phyloP scores from a whole-genome alignment of 139 green algal species.

The Marvania coccoides region DNA sequence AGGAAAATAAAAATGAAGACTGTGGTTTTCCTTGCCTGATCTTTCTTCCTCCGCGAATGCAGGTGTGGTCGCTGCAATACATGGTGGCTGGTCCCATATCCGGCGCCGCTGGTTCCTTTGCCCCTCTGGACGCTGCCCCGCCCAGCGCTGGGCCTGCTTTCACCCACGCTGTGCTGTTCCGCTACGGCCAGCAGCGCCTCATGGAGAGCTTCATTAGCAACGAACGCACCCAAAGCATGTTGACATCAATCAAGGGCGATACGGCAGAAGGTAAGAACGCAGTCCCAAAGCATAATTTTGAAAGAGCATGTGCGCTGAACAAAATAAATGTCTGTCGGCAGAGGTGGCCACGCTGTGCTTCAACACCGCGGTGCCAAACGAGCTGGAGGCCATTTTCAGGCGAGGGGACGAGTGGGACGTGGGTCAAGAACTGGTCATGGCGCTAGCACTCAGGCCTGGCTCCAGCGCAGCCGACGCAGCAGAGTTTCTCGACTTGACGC shows the following conservation, averaged over 20 bases:
- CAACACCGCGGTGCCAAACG: conserved; percentile 3
- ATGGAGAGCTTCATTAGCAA: conserved; percentile 1
- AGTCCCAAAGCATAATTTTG: background rate
- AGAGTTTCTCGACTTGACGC: conserved; percentile 15
- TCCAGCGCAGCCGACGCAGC: background rate
- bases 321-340: background rate
- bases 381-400: conserved; percentile 27
- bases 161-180: conserved; percentile 16
- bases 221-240: conserved; percentile 1
- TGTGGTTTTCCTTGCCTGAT: too few species aligned
- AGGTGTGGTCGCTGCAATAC: conserved; percentile 30
- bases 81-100: conserved; percentile 14
- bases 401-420: conserved; percentile 19
- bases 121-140: background rate
- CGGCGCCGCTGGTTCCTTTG: conserved; percentile 7
- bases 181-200: background rate
- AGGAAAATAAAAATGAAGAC: too few species aligned
- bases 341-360: conserved; percentile 16
- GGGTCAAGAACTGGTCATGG: conserved; percentile 14
- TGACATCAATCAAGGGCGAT: conserved; percentile 6
- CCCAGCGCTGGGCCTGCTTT: background rate
- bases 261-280: background rate
- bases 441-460: background rate
- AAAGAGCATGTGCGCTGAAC: background rate
- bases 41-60: too few species aligned